Evolutionary conservation across 352 stramenopile species (phyloP).

Genomic region (Thraustochytrium striatum): DNA sequence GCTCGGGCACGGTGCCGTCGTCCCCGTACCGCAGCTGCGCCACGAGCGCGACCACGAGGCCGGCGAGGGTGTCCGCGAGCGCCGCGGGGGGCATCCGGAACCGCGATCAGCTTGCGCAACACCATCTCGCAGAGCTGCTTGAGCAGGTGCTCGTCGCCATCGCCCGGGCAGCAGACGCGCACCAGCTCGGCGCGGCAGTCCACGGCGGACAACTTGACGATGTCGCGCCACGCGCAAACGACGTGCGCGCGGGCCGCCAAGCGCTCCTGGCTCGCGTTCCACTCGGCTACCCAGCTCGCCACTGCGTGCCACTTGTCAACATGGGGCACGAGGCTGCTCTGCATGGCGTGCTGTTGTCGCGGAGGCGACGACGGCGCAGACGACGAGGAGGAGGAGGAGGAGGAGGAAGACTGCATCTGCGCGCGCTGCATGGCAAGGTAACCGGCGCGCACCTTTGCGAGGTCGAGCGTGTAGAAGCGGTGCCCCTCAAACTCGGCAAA

Average conservation of each 20-base stretch:
- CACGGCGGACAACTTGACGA: constrained; percentile 30
- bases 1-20: not conserved
- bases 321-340: too few relatives aligned
- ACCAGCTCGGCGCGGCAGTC: constrained; percentile 38
- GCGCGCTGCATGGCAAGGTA: too few relatives aligned
- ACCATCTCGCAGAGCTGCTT: not conserved
- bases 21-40: constrained; percentile 32
- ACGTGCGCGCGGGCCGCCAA: constrained; percentile 4
- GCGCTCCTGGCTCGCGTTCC: not conserved
- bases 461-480: too few relatives aligned
- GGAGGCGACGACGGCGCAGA: too few relatives aligned
- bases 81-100: not conserved
- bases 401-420: too few relatives aligned
- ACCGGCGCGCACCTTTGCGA: too few relatives aligned
- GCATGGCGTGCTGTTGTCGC: too few relatives aligned
- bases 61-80: constrained; percentile 16
- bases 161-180: not conserved
- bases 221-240: constrained; percentile 5
- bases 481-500: too few relatives aligned
- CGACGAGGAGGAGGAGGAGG: too few relatives aligned
- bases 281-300: not conserved
- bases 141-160: constrained; percentile 13
- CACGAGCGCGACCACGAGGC: constrained; percentile 6
- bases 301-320: too few relatives aligned
- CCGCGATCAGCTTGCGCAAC: not conserved